A percentile compares a stretch with the other conserved stretches of the same genome.
Conservation (phyloP, 768 basidiomycete genomes). For the Podaxis pistillaris region DNA sequence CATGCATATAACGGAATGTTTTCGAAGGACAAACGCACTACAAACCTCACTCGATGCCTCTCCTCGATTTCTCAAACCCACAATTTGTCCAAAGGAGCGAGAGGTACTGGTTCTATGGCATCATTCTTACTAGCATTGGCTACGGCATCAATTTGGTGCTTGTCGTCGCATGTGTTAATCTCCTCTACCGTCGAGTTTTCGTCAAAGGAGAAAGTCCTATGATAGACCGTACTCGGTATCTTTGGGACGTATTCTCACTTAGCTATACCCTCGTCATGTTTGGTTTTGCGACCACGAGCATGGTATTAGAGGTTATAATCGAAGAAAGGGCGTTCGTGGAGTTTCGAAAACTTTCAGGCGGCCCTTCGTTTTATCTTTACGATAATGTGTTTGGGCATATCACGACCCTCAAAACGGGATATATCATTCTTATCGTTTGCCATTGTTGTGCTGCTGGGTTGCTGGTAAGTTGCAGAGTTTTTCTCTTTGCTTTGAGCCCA, state of each 20-base stretch:
- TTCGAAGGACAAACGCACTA: neutral
- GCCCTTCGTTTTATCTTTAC: conserved; percentile 1
- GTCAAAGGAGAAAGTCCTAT: neutral
- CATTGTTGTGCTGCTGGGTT: neutral
- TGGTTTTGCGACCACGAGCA: conserved; percentile 1
- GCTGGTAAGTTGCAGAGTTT: neutral
- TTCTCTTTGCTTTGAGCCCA: neutral
- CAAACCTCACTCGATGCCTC: neutral
- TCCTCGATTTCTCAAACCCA: neutral
- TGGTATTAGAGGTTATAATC: neutral
- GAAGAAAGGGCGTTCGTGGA: neutral
- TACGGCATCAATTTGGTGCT: conserved; percentile 1
- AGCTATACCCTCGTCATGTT: neutral
- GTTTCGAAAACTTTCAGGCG: neutral
- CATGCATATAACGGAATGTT: neutral
- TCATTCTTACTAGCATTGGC: neutral
- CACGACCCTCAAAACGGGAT: neutral
- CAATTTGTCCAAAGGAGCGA: neutral
- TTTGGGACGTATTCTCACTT: neutral
- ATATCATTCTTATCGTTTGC: neutral
- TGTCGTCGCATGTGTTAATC: neutral
- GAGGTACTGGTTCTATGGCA: conserved; percentile 7
- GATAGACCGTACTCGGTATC: neutral
- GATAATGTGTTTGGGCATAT: neutral
- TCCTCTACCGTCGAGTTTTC: neutral